Conservation (phyloP, 1,284 basidiomycete species). For the Ganoderma boninense region DNA sequence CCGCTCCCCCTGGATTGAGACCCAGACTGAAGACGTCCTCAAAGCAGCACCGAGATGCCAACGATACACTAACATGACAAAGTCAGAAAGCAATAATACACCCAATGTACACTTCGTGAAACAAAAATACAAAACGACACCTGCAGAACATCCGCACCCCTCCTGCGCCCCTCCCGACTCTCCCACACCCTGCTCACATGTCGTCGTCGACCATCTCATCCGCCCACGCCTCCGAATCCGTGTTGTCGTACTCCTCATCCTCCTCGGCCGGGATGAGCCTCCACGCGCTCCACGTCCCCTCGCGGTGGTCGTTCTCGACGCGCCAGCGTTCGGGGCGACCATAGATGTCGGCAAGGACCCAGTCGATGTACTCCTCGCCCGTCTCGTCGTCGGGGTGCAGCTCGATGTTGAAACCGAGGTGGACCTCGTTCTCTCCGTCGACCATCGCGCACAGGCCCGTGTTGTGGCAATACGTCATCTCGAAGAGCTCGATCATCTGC, state of each 20-base stretch:
- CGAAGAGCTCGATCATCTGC: slow-evolving; percentile 63
- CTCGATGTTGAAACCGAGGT: slow-evolving; percentile 72
- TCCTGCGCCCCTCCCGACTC: background rate
- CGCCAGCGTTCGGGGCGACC: slow-evolving; percentile 60
- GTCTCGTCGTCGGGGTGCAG: slow-evolving; percentile 55
- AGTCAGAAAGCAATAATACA: slow-evolving; percentile 6
- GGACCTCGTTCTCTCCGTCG: slow-evolving; percentile 53
- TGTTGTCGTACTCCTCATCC: slow-evolving; percentile 54
- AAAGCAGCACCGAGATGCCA: background rate
- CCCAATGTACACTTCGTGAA: background rate
- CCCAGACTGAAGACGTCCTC: background rate
- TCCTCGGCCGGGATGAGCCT: slow-evolving; percentile 53
- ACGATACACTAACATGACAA: background rate
- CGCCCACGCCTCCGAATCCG: slow-evolving; percentile 61
- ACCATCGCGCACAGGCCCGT: slow-evolving; percentile 55
- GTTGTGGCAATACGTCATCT: slow-evolving; percentile 61
- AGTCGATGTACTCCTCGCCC: slow-evolving; percentile 61
- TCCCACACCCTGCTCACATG: background rate
- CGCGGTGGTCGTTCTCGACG: slow-evolving; percentile 44
- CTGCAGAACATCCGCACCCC: background rate
- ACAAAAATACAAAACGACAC: slow-evolving; percentile 7
- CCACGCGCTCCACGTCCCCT: slow-evolving; percentile 54
- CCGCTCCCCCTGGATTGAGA: background rate
- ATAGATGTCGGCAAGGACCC: slow-evolving; percentile 57
- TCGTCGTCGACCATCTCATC: slow-evolving; percentile 33